Evolutionary conservation across 2,329 filamentous ascomycete species (phyloP).

Genomic region (Rhexocercosporidium sp.): DNA sequence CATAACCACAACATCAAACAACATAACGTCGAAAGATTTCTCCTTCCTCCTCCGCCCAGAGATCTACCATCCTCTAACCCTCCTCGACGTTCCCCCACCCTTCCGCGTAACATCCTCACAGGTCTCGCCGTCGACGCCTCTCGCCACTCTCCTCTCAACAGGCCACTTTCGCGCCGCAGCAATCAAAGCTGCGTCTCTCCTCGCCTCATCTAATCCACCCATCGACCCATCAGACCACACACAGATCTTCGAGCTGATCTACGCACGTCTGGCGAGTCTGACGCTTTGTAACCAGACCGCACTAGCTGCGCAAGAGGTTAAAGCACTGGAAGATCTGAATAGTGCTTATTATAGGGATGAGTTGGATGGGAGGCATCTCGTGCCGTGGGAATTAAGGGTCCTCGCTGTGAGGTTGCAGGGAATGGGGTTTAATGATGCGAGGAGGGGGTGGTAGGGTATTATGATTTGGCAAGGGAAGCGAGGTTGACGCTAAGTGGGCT

Average conservation of each 20-base stretch:
- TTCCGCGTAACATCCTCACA: slow-evolving; percentile 73
- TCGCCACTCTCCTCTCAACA: slow-evolving; percentile 69
- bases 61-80: slow-evolving; percentile 81
- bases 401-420: slow-evolving; percentile 84
- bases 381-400: slow-evolving; percentile 87
- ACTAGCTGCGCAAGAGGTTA: slow-evolving; percentile 71
- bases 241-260: slow-evolving; percentile 77
- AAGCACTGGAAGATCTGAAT: slow-evolving; percentile 66
- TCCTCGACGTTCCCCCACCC: slow-evolving; percentile 61
- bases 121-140: slow-evolving; percentile 65
- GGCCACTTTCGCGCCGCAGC: slow-evolving; percentile 86
- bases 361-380: slow-evolving; percentile 64
- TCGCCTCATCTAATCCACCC: slow-evolving; percentile 53
- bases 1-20: not conserved
- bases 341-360: slow-evolving; percentile 60
- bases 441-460: slow-evolving; percentile 89
- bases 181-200: slow-evolving; percentile 65
- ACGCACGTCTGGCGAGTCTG: slow-evolving; percentile 81
- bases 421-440: slow-evolving; percentile 82
- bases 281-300: slow-evolving; percentile 76
- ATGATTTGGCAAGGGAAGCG: slow-evolving; percentile 83
- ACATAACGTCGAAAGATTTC: slow-evolving; percentile 68
- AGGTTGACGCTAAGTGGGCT: slow-evolving; percentile 62
- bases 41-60: slow-evolving; percentile 79
- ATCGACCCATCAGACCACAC: slow-evolving; percentile 56